Base-by-base conservation (phyloP, 179 eudicot species). In the Pouteria campechiana region DNA sequence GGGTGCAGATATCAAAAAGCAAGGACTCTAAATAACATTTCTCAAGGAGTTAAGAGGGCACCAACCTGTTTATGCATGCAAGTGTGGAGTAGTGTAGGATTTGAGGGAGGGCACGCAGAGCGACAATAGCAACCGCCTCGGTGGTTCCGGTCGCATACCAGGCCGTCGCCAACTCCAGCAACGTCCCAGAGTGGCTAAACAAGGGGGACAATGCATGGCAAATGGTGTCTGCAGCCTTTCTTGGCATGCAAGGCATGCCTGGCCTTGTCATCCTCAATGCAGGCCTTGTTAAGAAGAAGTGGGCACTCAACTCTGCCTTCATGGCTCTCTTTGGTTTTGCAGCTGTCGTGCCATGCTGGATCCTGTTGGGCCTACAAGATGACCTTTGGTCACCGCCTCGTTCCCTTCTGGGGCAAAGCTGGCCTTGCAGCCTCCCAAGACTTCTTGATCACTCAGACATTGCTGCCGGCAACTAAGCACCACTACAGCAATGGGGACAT, bases 381-480 rank as follows among this genome's bases (percentile, higher is more conserved):
- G 60, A 38, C 66, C 16, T 61, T 61, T 17, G 66, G 66, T 9
- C 23, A 47, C 21, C 47, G 41, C 3, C 60, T 61, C 37, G 34
- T 60, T n/a, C 65, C 65, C 1, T 44, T 60, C 44, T 53, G 54
- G 60, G 65, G 65, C 10, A 52, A 44, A 35, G 41, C 57, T 0
- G 44, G 46, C 19, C 44, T 28, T 31, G 47, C 56, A 6, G 37
- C 32, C 2, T 39, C 56, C 15, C 56, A 39, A 21, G 46, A 39
- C 11, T 51, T 6, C 13, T 22, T 41, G 38, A 25, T 50, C 25
- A 25, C 36, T 0, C 54, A 27, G 15, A 35, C 54, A 24, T 1
- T 50, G 17, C 54, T 50, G 17, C 54, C 54, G 3, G 37, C 54
- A 0, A 50, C 54, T 2, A 33, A 11, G 17, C n/a, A n/a, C n/a